Conservation (phyloP, 371 early-diverging fungal genomes). For the Nosema muscidifuracis region DNA sequence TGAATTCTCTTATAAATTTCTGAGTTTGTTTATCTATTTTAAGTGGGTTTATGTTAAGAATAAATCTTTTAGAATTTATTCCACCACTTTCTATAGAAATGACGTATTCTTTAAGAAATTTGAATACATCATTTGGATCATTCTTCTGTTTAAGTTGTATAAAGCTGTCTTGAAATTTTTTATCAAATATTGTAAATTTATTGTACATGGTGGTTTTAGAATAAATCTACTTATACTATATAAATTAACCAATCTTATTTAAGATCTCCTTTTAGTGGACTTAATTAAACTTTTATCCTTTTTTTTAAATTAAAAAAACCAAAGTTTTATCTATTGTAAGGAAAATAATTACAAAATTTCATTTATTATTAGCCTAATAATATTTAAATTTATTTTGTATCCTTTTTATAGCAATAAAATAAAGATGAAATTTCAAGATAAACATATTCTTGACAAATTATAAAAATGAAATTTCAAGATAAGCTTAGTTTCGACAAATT, state of each 20-base stretch:
- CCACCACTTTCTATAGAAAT: constrained; percentile 35
- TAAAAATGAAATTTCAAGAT: no score
- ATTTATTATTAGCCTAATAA: no score
- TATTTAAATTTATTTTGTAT: no score
- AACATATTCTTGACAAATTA: no score
- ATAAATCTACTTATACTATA: not conserved
- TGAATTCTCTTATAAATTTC: constrained; percentile 32
- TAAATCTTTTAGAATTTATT: constrained; percentile 4
- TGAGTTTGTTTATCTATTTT: not conserved
- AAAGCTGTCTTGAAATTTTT: not conserved
- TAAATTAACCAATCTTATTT: not conserved
- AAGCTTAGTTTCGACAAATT: no score
- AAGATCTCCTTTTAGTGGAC: not conserved
- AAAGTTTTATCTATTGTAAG: no score
- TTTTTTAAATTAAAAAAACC: no score
- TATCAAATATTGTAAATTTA: not conserved
- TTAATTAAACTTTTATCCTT: no score
- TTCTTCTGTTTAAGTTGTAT: not conserved
- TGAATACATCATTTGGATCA: constrained; percentile 13
- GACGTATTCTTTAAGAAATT: constrained; percentile 42
- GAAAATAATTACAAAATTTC: no score
- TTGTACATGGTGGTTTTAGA: not conserved
- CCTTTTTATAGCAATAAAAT: no score
- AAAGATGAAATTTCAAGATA: no score
- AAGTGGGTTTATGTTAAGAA: constrained; percentile 24